Evolutionary conservation across 2,329 filamentous ascomycete species (phyloP), one percentile per base, ranked within the genome.

Genomic region (Nemania sp.): DNA sequence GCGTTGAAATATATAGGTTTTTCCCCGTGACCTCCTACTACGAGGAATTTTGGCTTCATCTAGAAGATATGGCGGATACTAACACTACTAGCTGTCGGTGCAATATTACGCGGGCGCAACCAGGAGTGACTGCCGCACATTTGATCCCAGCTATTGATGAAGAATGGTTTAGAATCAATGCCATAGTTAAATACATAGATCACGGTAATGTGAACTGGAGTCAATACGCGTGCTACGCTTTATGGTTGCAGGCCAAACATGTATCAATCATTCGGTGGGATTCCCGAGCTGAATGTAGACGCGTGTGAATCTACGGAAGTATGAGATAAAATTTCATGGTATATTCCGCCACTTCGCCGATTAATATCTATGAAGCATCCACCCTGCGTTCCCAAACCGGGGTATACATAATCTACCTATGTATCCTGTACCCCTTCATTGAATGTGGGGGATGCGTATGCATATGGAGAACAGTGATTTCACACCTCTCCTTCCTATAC

Each of bases 301-400:
- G n/a, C 11, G 41, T n/a, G 1, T n/a, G 15, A 20, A 20, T n/a
- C n/a, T 5, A 5, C 15, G 15, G 3, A 45, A 45, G 35, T 51
- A 10, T 35, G 24, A 35, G 41, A 38, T 4, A 35, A 26, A 20
- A 45, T 62, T 7, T 45, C 45, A 66, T 67, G 59, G 53, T 67
- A 67, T 67, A 62, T 47, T 54, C 53, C 64, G 20, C 57, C 45
- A 24, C 22, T 35, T 52, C 52, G 26, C 51, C 45, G 11, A 43
- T 53, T 10, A 35, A 27, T 38, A 57, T 41, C 29, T 49, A 64
- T 20, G 13, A 26, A 24, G 22, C 22, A 15, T 13, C 47, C 22
- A 15, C 3, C 47, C 11, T 27, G 22, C 22, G 47, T 26, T 27
- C 47, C 47, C 7, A 26, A 51, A 26, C 24, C 8, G 24, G 47